phyloP scores from a whole-genome alignment of 805 yeast genomes.

The Millerozyma miso region DNA sequence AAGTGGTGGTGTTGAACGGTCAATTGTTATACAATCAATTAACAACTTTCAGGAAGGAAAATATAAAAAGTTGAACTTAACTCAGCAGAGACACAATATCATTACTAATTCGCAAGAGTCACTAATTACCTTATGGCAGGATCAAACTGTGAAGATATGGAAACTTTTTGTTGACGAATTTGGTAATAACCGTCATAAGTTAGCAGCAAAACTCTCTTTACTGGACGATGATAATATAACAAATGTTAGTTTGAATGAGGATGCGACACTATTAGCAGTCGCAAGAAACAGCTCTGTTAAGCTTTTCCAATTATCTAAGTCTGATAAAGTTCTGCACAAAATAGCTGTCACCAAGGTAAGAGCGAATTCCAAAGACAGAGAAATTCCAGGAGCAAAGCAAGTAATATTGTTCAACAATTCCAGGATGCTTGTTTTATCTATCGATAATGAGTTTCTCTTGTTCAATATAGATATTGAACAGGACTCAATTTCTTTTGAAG shows the following conservation, averaged over 20 bases:
- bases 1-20: slow-evolving; percentile 81
- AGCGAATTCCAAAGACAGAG: slow-evolving; percentile 34
- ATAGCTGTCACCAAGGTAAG: slow-evolving; percentile 52
- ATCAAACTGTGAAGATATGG: slow-evolving; percentile 82
- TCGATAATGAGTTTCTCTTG: slow-evolving; percentile 57
- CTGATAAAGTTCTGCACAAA: slow-evolving; percentile 26
- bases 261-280: slow-evolving; percentile 65
- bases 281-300: slow-evolving; percentile 66
- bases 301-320: slow-evolving; percentile 56
- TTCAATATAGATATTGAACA: slow-evolving; percentile 34
- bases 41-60: slow-evolving; percentile 67
- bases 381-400: slow-evolving; percentile 53
- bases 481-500: slow-evolving; percentile 33
- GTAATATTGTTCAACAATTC: slow-evolving; percentile 44
- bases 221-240: slow-evolving; percentile 80
- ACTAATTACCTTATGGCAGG: slow-evolving; percentile 73
- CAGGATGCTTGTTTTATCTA: slow-evolving; percentile 49
- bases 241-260: slow-evolving; percentile 58
- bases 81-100: slow-evolving; percentile 54
- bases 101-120: slow-evolving; percentile 44
- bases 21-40: slow-evolving; percentile 61
- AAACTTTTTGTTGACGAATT: slow-evolving; percentile 34
- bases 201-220: slow-evolving; percentile 62
- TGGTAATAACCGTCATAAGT: slow-evolving; percentile 38
- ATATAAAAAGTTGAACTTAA: slow-evolving; percentile 63